Conservation (phyloP, 441 rosid species). For the Eruca vesicaria region DNA sequence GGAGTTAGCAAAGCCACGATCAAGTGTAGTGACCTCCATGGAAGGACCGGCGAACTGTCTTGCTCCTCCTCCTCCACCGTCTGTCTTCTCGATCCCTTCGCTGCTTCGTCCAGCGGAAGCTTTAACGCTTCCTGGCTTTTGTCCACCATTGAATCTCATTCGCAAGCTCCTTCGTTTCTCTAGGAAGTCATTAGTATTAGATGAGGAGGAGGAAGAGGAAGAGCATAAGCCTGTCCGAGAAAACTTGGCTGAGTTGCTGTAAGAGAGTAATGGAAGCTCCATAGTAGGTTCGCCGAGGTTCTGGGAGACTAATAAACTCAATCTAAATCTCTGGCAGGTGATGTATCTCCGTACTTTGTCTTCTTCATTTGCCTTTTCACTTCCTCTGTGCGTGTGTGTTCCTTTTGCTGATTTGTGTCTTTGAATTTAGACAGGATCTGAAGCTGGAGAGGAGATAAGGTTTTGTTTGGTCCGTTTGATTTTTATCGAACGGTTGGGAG, state of each 20-base stretch:
- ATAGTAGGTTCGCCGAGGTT: background rate
- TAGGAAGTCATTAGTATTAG: constrained; percentile 11
- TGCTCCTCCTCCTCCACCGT: constrained; percentile 26
- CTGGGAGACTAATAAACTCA: background rate
- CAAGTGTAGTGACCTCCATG: constrained; percentile 35
- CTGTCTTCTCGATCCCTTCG: constrained; percentile 49
- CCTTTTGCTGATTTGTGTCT: background rate
- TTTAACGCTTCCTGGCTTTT: background rate
- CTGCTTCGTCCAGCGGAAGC: constrained; percentile 29
- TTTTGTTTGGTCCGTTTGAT: constrained; percentile 23
- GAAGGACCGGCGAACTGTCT: constrained; percentile 26
- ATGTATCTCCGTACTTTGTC: constrained; percentile 8
- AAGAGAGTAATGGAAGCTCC: constrained; percentile 34
- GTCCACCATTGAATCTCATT: constrained; percentile 25
- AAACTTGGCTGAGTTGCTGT: constrained; percentile 16
- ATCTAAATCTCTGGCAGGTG: constrained; percentile 9
- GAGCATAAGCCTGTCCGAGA: constrained; percentile 23
- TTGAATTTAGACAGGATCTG: constrained; percentile 12
- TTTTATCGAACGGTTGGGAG: constrained; percentile 26
- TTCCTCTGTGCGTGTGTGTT: background rate
- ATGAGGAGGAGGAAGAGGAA: background rate
- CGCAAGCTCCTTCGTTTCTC: constrained; percentile 29
- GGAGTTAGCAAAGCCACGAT: constrained; percentile 47
- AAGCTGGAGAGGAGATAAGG: constrained; percentile 35
- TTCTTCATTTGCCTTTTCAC: constrained; percentile 23